Base-by-base conservation (phyloP, 1,139 yeast species). In the Petasospora rhodanensis region DNA sequence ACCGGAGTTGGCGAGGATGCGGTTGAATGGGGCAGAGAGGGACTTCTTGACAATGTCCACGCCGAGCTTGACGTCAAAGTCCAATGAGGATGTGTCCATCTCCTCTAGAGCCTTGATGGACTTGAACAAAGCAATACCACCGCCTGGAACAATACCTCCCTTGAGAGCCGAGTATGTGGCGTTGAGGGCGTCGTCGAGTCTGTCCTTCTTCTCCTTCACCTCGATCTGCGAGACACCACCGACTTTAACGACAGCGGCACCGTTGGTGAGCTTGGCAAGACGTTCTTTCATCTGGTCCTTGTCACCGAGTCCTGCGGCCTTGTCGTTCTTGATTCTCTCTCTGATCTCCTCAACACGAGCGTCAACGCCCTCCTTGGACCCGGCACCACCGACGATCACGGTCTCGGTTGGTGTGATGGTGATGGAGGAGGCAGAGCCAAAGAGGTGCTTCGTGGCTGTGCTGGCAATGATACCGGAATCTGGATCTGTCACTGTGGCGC, bases 71-170 rank as follows among this genome's bases (percentile, higher is more conserved):
- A 42, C 40, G 18, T 47, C 49, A 24, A 51, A 51, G 7, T 43
- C 29, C 8, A 40, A 7, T n/a, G 28, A 32, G 7, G 31, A 28
- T 8, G 31, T 29, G 18, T 42, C 36, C 23, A 35, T 7, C 1
- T 31, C 24, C 5, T 35, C 38, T 14, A 51, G 32, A 14, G 39
- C 35, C 10, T 30, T 22, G 4, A 35, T 16, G 17, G 54, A 49
- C 32, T 46, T 51, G 14, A 39, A 22, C 13, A 51, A 24, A 1
- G 55, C 53, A 26, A 49, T 34, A 35, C 55, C 55, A 37, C 55
- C 55, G 31, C 55, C 55, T 23, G 55, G 55, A 14, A 51, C 34
- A 22, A 51, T 41, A 12, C 55, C 55, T 31, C 36, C 34, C 26
- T 43, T 41, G 21, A 51, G 16, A 6, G 52, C 55, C 3, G 52